These are phyloP conservation scores for Nematocida ausubeli DNA, from an alignment of 371 early-diverging fungal genomes.

Conservation along the genomic window DNA sequence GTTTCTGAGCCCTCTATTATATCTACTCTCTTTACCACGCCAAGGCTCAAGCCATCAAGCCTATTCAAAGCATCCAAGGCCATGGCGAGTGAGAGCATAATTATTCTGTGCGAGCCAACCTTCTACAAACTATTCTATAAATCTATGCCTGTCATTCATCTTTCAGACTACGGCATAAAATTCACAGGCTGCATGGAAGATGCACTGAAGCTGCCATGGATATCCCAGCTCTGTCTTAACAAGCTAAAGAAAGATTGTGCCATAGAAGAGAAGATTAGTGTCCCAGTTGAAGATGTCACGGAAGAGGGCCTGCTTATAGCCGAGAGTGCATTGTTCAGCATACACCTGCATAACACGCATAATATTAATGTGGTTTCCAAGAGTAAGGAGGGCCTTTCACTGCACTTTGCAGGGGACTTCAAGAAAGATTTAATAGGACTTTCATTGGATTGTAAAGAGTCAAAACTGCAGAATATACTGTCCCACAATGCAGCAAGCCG, in stretches of 20 bases:
- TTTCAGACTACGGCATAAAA: constrained; percentile 22
- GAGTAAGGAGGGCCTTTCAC: neutral
- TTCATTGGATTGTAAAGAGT: constrained; percentile 28
- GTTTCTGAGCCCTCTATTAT: neutral
- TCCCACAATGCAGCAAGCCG: neutral
- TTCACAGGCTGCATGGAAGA: constrained; percentile 29
- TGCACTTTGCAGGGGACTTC: constrained; percentile 41
- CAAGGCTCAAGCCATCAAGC: neutral
- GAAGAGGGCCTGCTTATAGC: neutral
- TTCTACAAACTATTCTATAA: constrained; percentile 6
- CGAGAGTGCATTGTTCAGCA: neutral
- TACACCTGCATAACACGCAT: constrained; percentile 11
- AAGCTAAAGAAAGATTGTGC: too few relatives aligned
- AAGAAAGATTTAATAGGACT: constrained; percentile 8
- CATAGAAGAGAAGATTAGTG: neutral
- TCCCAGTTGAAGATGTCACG: neutral
- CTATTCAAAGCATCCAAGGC: neutral
- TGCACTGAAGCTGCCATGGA: constrained; percentile 15
- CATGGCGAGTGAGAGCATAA: neutral
- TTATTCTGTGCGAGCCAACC: constrained; percentile 39
- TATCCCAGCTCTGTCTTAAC: neutral
- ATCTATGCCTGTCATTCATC: constrained; percentile 11
- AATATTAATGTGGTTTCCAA: neutral
- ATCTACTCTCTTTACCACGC: neutral
- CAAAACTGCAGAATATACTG: neutral